Evolutionary conservation across 129 eudicot species (phyloP).

Genomic region (Cynara cardunculus): DNA sequence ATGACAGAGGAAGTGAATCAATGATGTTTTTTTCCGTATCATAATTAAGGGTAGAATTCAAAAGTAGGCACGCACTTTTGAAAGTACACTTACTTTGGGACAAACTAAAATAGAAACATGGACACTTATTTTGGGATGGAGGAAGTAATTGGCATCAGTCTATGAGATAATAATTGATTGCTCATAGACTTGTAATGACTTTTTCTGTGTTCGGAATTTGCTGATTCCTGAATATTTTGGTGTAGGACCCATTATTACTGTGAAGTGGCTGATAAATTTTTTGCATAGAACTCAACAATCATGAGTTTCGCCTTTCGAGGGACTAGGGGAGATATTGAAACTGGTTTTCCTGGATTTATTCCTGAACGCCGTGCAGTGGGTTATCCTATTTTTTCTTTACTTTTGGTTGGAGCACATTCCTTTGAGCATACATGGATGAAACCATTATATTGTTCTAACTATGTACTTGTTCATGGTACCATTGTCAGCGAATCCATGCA

Average conservation of each 20-base stretch:
- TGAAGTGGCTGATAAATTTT: background rate
- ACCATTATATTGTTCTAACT: constrained; percentile 14
- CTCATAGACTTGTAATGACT: background rate
- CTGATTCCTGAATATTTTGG: constrained; percentile 13
- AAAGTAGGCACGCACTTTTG: background rate
- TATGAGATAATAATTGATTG: background rate
- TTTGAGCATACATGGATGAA: background rate
- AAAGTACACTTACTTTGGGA: background rate
- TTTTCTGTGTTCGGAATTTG: background rate
- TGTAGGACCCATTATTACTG: constrained; percentile 14
- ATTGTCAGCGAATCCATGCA: constrained; percentile 75
- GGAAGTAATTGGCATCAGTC: background rate
- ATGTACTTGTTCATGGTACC: background rate
- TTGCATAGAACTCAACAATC: constrained; percentile 16
- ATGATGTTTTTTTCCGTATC: background rate
- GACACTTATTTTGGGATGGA: background rate
- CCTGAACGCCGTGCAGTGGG: constrained; percentile 93
- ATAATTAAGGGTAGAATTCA: background rate
- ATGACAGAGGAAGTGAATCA: background rate
- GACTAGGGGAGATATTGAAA: constrained; percentile 72
- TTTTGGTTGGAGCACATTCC: background rate
- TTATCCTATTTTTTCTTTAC: constrained; percentile 3
- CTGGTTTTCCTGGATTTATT: constrained; percentile 71
- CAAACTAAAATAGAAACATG: background rate
- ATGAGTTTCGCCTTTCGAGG: constrained; percentile 98